Base-by-base conservation (phyloP, 441 rosid genomes). In the Mallotus repandus region DNA sequence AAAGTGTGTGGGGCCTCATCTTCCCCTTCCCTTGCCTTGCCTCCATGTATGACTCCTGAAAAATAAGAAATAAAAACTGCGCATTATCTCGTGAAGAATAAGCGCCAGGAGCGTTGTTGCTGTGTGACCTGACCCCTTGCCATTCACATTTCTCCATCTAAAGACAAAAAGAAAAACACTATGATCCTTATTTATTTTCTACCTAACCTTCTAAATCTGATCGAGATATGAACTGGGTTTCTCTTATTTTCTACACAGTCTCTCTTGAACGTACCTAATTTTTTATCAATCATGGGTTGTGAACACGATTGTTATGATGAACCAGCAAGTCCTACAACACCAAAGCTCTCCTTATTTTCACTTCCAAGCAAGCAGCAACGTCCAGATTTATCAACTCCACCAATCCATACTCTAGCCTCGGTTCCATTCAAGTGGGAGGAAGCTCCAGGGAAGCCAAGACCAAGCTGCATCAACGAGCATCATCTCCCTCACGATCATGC, bases 351-450 rank as follows among this genome's bases (percentile, higher is more conserved):
- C 68, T 70, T 89, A 58, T 76, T 72, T 72, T 77, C 90, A 22
- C 75, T 87, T 69, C 92, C 92, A 8, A 61, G 7, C 75, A 84
- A 74, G 76, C 71, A 73, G 0, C 83, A 85, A 71, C 65, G 83
- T 7, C 76, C 86, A 2, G 89, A 84, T 7, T 69, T 76, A 80
- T 52, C 62, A 18, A 86, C 97, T 32, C 88, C 98, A 15, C 97
- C 96, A 0, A 74, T 88, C 66, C 80, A 82, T 13, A 62, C 81
- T 38, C 71, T 77, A 0, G 92, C 84, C 18, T 84, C 98, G 14
- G 69, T 93, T 46, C 98, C 98, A 2, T 93, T 93, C 48, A 78
- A 74, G 73, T 93, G 98, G 98, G 98, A 93, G 72, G 98, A 91
- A 78, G 93, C 81, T 13, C 98, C 98, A 0, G 98, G 98, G 15